Evolutionary conservation across 495 filamentous ascomycete species (phyloP).

Genomic region (Hyaloscypha hepaticicola): DNA sequence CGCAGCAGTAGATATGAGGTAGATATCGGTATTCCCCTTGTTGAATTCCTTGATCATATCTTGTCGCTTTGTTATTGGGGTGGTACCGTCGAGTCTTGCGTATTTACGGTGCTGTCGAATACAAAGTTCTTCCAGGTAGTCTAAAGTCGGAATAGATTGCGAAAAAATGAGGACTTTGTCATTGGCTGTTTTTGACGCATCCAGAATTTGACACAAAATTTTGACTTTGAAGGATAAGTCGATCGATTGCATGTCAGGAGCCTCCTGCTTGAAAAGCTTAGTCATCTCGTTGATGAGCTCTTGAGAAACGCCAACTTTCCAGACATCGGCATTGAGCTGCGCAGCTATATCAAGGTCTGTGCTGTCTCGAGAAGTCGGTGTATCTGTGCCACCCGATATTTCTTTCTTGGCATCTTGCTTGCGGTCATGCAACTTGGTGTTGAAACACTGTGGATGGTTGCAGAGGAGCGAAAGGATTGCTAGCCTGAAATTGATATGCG

Average conservation of each 20-base stretch:
- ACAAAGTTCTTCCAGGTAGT: constrained; percentile 63
- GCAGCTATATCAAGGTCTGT: constrained; percentile 36
- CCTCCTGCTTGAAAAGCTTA: constrained; percentile 21
- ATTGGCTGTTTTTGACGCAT: constrained; percentile 52
- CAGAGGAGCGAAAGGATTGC: constrained; percentile 62
- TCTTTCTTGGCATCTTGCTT: constrained; percentile 32
- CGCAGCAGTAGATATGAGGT: constrained; percentile 79
- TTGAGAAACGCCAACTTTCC: constrained; percentile 27
- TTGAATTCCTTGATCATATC: constrained; percentile 66
- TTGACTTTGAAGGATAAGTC: constrained; percentile 62
- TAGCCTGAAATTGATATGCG: constrained; percentile 33
- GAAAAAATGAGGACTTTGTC: constrained; percentile 85
- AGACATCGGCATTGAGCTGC: constrained; percentile 37
- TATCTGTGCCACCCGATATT: background rate
- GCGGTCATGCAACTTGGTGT: constrained; percentile 47
- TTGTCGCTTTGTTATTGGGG: constrained; percentile 55
- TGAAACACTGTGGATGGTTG: constrained; percentile 71
- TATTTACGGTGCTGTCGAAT: constrained; percentile 42
- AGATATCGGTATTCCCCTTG: constrained; percentile 47
- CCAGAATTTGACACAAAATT: constrained; percentile 65
- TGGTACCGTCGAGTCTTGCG: constrained; percentile 65
- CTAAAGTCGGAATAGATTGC: constrained; percentile 64
- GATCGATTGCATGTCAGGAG: constrained; percentile 30
- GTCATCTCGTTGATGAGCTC: constrained; percentile 22
- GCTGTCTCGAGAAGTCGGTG: constrained; percentile 8